Evolutionary conservation across 129 eudicot genomes (phyloP).

Genomic region (Lactuca sativa): DNA sequence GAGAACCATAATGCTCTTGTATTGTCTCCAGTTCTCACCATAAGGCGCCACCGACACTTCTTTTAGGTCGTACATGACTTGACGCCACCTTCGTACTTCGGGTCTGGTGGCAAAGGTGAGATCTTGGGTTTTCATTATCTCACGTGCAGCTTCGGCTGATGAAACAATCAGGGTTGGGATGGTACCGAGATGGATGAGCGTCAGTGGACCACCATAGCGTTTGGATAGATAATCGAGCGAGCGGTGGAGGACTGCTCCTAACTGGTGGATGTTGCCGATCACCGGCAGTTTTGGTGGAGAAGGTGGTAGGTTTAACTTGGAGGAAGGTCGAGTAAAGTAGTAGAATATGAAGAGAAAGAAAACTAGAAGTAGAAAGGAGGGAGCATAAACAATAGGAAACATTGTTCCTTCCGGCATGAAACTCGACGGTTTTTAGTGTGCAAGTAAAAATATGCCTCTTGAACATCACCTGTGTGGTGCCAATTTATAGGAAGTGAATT

Average conservation of each 20-base stretch:
- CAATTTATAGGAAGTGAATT: too few species aligned
- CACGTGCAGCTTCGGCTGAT: constrained; percentile 51
- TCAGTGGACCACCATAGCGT: constrained; percentile 45
- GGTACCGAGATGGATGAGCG: constrained; percentile 58
- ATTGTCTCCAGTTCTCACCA: constrained; percentile 69
- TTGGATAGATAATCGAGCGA: constrained; percentile 43
- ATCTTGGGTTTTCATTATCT: constrained; percentile 67
- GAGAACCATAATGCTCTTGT: constrained; percentile 47
- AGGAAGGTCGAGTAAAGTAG: neutral
- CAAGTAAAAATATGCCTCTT: too few species aligned
- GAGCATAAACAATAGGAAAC: constrained; percentile 1
- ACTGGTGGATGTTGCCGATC: constrained; percentile 68
- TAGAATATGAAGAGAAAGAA: constrained; percentile 35
- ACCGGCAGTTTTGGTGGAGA: constrained; percentile 65
- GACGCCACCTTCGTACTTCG: constrained; percentile 16
- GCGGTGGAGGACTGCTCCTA: constrained; percentile 46
- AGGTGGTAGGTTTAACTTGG: constrained; percentile 48
- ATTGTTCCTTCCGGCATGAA: neutral
- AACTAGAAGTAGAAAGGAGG: constrained; percentile 12
- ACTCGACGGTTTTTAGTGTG: too few species aligned
- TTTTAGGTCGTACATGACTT: constrained; percentile 37
- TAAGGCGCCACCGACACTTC: constrained; percentile 57
- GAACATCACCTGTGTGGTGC: too few species aligned
- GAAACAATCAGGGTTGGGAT: constrained; percentile 53
- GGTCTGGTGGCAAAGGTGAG: constrained; percentile 47